Base-by-base conservation (phyloP, 2,329 filamentous ascomycete species). In the Fusarium marasasianum region DNA sequence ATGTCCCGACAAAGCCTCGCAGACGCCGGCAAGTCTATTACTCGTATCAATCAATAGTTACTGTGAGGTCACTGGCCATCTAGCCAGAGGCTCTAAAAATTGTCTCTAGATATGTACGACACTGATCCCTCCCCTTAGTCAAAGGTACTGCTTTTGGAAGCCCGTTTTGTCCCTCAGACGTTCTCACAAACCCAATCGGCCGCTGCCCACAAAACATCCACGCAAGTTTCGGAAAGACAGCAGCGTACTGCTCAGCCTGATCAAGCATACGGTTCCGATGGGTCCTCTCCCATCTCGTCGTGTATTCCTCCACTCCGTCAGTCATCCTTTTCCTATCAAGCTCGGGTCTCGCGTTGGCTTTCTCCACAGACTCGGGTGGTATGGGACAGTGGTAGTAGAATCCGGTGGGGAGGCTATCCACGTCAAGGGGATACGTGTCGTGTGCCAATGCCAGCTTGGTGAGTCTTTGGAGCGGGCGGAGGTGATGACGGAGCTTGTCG, bases 181-280 rank as follows among this genome's bases (percentile, higher is more conserved):
- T 3, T 6, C 15, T 44, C 33, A 35, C 33, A 35, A 35, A 20
- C 10, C 31, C 55, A 26, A 75, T 72, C 1, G 53, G 57, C 26
- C 59, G 18, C 33, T 73, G 69, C 26, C 72, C 73, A 14, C 51
- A 75, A 24, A 68, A n/a, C 18, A 74, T 50, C 69, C 69, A 73
- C 50, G 70, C 54, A 15, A 76, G 38, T 8, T 29, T 24, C 11
- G 74, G 73, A 1, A 77, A 38, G 12, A 73, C 35, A 3, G 8
- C 10, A 7, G 61, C 72, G 29, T 76, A 75, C 20, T 13, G 24
- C 40, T 73, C 66, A 3, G 56, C 72, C 2, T 75, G 41, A 12
- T n/a, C 17, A 18, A 75, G 66, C 72, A 76, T 76, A n/a, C 63
- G 72, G 8, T 75, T 76, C 18, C 72, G 45, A 62, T 76, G 74